Percentiles rank a stretch among this genome's conserved stretches.
Evolutionary conservation across 2,329 filamentous ascomycete species (phyloP).

Genomic region (Colletotrichum sp.): DNA sequence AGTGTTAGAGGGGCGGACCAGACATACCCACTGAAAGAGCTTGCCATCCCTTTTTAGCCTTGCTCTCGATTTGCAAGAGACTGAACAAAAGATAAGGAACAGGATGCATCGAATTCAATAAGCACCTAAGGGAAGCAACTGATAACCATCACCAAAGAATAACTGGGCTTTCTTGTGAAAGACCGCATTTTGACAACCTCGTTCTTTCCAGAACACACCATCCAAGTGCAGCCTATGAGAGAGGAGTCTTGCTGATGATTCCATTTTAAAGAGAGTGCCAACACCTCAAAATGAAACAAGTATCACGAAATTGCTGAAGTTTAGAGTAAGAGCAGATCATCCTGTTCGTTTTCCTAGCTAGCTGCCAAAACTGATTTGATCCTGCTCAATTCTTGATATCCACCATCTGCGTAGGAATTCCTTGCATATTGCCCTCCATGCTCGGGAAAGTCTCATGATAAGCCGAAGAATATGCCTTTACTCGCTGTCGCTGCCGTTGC

Average conservation of each 20-base stretch:
- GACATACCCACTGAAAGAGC: not conserved
- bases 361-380: not conserved
- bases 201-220: not conserved
- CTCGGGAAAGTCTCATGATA: not conserved
- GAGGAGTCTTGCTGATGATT: not conserved
- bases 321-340: not conserved
- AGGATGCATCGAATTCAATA: not conserved
- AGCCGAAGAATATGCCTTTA: not conserved
- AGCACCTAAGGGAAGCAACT: not conserved
- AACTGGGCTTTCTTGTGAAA: not conserved
- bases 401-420: not conserved
- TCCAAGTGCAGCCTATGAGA: not conserved
- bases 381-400: not conserved
- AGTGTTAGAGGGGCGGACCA: not conserved
- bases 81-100: not conserved
- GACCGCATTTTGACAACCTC: not conserved
- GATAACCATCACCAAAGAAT: not conserved
- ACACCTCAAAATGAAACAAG: not conserved
- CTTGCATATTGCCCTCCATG: not conserved
- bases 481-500: not conserved
- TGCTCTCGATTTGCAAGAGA: conserved; percentile 13
- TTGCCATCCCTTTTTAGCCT: not conserved
- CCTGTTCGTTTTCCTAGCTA: not conserved
- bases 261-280: not conserved
- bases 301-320: not conserved